Percentiles rank a stretch among this genome's conserved stretches.
Conservation (phyloP, 768 basidiomycete genomes). For the Russula olivacea region DNA sequence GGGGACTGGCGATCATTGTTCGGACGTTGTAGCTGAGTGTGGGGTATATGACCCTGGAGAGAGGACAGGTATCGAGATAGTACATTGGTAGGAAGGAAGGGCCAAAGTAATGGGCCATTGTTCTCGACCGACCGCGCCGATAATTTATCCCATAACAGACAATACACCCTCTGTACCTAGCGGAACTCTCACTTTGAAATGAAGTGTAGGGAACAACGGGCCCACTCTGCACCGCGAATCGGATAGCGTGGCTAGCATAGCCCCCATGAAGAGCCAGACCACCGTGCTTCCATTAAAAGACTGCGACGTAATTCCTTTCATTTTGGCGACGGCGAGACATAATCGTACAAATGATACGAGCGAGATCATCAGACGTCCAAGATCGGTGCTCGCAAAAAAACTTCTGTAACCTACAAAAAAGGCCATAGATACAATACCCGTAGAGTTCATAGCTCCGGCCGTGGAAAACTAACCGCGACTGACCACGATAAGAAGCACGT, state of each 20-base stretch:
- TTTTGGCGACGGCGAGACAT: constrained; percentile 1
- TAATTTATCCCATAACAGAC: neutral
- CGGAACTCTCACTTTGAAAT: neutral
- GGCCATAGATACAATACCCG: neutral
- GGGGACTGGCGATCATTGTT: neutral
- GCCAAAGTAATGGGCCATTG: neutral
- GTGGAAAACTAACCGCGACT: neutral
- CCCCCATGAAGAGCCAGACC: neutral
- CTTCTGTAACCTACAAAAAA: neutral
- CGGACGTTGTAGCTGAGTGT: neutral
- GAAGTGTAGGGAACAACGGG: neutral
- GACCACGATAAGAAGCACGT: constrained; percentile 1
- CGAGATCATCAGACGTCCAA: constrained; percentile 11
- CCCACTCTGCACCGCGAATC: neutral
- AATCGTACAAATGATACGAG: constrained; percentile 13
- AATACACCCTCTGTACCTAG: neutral
- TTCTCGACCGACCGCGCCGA: neutral
- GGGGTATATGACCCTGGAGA: neutral
- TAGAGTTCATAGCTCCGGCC: neutral
- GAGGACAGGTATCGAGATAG: neutral
- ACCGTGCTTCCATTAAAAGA: neutral
- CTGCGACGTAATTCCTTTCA: constrained; percentile 2
- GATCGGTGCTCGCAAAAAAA: constrained; percentile 5
- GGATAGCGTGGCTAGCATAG: neutral
- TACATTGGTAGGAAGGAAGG: neutral